Evolutionary conservation across 208 protist genomes (phyloP), one percentile per base, ranked within the genome.

Genomic region (Crithidia mellificae): DNA sequence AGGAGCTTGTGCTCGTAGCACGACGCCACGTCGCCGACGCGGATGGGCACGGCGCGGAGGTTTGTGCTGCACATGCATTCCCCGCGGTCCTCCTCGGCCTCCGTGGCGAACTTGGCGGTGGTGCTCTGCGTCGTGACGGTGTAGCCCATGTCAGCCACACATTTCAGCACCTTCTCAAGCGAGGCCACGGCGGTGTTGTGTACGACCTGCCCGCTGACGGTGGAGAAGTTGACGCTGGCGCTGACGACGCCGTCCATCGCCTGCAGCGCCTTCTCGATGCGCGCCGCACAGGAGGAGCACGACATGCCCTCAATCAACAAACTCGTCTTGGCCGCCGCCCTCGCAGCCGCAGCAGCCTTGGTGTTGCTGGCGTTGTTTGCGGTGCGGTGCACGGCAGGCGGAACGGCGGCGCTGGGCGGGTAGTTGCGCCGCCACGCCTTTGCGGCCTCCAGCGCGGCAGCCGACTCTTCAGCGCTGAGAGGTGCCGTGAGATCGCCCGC

Each of bases 231-330:
- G 2, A 98, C 92, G 20, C 44, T 66, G 19, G 73, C 77, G 9
- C 65, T 58, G 11, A 63, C 32, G 30, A 97, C 85, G 50, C 81
- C 85, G 14, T 43, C n/a, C 47, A 90, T 24, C 6, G 56, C 41
- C 12, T 20, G 22, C 9, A 97, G 67, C 9, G 55, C 65, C 22
- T 20, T 66, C 67, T 98, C 94, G 29, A 98, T 96, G 27, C 80
- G 87, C 8, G 80, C 81, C n/a, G 94, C 91, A 64, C 96, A 98
- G 20, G 91, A 93, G n/a, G 80, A 77, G 72, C 96, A 98, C 52
- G 94, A 92, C 95, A 98, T 98, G 38, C 94, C 93, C 51, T 91
- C 67, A 59, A 97, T 88, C 20, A 90, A 25, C 12, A 94, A 65
- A 6, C 38, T n/a, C 19, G 71, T 78, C 54, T 47, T 68, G 9